Base-by-base conservation (phyloP, 192 early-diverging fungal genomes). In the Linnemannia zychae region DNA sequence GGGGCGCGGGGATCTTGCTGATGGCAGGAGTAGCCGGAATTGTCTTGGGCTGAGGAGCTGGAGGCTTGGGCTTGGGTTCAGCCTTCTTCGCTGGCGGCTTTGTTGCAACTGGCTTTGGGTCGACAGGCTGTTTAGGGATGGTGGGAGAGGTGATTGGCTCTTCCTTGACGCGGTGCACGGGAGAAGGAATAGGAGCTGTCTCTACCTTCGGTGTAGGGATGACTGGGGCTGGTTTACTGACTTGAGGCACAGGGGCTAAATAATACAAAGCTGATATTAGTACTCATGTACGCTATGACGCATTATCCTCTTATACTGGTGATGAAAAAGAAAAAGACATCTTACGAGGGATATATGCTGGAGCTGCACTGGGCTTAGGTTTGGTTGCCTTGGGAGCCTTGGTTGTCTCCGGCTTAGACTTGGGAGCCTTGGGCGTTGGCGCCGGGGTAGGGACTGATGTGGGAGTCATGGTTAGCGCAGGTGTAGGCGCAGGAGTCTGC, bases 121-220 rank as follows among this genome's bases (percentile, higher is more conserved):
- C 77, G 13, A 63, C 57, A 15, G 75, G 65, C 38, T 71, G 74
- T 13, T 78, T 75, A n/a, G 78, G 70, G 67, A 84, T 52, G 6
- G 76, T 80, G 20, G 85, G 88, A 4, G 86, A 87, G 16, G 78
- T 81, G 20, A 79, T 67, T 18, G 85, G 87, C 69, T 85, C 83
- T 28, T 85, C 77, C 40, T 85, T 85, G 78, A 85, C 40, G 7
- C 72, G 69, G 2, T 72, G 0, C 5, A 28, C 57, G 11, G 24
- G 57, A 3, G 40, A 28, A 34, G 53, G 49, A 18, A 71, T 20
- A 16, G 34, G 22, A 3, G 74, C 50, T 11, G 76, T 22, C 66
- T 71, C 69, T 3, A 76, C 47, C 24, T 73, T 72, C 11, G 63
- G 71, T 16, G 22, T 24, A 7, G 40, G 40, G 20, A 28, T 17